These are phyloP conservation scores for Akanthomyces uredinophilus DNA, from an alignment of 2,329 filamentous ascomycete species.

Conservation along the genomic window DNA sequence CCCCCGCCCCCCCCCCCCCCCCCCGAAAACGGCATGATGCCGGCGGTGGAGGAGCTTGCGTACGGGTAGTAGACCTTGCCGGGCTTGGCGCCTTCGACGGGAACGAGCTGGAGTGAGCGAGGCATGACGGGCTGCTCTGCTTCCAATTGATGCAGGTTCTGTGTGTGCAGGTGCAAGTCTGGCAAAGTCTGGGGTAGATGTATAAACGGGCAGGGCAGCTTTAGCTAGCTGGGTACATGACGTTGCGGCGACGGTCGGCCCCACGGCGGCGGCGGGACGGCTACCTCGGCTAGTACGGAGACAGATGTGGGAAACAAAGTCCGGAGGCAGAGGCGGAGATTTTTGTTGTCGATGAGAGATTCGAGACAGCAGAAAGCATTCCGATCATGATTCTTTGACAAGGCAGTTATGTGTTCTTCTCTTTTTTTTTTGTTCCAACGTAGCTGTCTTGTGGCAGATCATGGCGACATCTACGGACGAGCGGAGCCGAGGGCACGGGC, in stretches of 20 bases:
- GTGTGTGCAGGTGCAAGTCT: too few relatives aligned
- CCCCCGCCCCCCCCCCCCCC: too few relatives aligned
- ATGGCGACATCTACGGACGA: not conserved
- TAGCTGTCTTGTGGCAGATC: not conserved
- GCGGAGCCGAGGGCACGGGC: too few relatives aligned
- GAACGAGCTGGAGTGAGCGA: constrained; percentile 56
- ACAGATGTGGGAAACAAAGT: not conserved
- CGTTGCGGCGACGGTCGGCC: not conserved
- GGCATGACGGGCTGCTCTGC: constrained; percentile 36
- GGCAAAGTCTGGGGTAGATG: not conserved
- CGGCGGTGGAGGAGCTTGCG: constrained; percentile 21
- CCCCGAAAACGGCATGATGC: not conserved
- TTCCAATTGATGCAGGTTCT: not conserved
- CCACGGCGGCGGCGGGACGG: constrained; percentile 1
- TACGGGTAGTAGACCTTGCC: constrained; percentile 83
- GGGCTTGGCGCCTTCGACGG: constrained; percentile 70
- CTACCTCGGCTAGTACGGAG: constrained; percentile 9
- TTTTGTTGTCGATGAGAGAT: too few relatives aligned
- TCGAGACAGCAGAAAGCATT: too few relatives aligned
- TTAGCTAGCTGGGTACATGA: too few relatives aligned
- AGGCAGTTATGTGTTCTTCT: too few relatives aligned
- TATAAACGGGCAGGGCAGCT: not conserved
- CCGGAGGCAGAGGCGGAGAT: not conserved
- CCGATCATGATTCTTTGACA: too few relatives aligned
- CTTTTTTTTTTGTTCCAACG: not conserved